Evolutionary conservation across 1,284 basidiomycete genomes (phyloP), one percentile per base, ranked within the genome.

Genomic region (Apiotrichum brassicae): DNA sequence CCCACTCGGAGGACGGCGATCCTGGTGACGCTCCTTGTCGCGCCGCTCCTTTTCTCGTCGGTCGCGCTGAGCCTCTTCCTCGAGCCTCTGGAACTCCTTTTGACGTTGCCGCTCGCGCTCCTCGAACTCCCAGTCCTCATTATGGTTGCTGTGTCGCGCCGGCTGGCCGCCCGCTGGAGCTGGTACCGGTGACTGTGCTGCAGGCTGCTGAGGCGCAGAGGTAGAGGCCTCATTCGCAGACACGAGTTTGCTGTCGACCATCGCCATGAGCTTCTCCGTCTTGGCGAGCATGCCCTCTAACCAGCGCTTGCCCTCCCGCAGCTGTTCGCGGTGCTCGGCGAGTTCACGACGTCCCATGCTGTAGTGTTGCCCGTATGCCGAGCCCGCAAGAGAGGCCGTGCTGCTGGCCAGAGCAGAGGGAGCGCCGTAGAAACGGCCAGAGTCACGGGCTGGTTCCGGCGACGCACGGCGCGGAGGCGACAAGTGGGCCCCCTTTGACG

Each of bases 261-360:
- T 63, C 24, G 60, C 50, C 20, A 74, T 43, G 39, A 72, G 58
- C 45, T 70, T 66, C 33, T 74, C 71, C n/a, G 71, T 72, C 56
- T 65, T 66, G 44, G 56, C 36, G 28, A 74, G 44, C 62, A 70
- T 72, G 25, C 51, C 57, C 46, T 74, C 72, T 9, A 74, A 57
- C 72, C 72, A 74, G 24, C 63, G 51, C 53, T 70, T 72, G 52
- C 71, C 71, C 39, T 74, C 71, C 39, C 69, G 60, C 5, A 74
- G 64, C 53, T 70, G 68, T 40, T 73, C 71, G 13, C 70, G 68
- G 51, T 74, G 72, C 46, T 74, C 72, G 18, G 54, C 43, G 1
- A 74, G 58, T 49, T 73, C 72, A 6, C 68, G 62, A 3, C 65
- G 61, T 41, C 61, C 62, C 60, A 68, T 64, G 22, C 60, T 56